phyloP scores from a whole-genome alignment of 2,329 filamentous ascomycete species.

The Elsinoe fawcettii region DNA sequence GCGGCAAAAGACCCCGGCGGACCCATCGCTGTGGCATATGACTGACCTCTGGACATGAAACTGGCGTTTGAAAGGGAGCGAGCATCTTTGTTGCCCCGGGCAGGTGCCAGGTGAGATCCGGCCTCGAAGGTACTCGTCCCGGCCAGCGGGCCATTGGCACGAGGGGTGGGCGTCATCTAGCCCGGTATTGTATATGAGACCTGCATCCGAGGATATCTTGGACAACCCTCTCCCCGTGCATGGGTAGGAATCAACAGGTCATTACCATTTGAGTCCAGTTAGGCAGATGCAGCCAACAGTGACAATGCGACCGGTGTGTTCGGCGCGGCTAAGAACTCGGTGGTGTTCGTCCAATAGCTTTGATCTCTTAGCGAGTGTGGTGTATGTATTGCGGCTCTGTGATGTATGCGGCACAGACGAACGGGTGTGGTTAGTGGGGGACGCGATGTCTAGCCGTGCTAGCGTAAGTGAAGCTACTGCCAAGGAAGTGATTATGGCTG shows the following conservation, averaged over 20 bases:
- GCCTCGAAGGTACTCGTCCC: slow-evolving; percentile 22
- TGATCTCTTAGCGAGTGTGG: neutral
- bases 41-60: slow-evolving; percentile 55
- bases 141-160: slow-evolving; percentile 25
- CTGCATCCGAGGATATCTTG: slow-evolving; percentile 3
- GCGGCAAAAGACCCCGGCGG: slow-evolving; percentile 81
- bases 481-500: slow-evolving; percentile 6
- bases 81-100: slow-evolving; percentile 41
- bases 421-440: neutral
- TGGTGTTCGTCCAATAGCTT: neutral
- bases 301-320: neutral
- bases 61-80: slow-evolving; percentile 50
- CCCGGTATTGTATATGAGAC: slow-evolving; percentile 25
- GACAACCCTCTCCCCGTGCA: neutral
- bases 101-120: slow-evolving; percentile 38
- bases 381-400: neutral
- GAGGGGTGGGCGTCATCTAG: slow-evolving; percentile 35
- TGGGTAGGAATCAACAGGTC: neutral
- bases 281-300: neutral
- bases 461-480: slow-evolving; percentile 9
- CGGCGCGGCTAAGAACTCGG: neutral
- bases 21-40: slow-evolving; percentile 57
- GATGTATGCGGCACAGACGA: neutral
- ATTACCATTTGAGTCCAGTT: slow-evolving; percentile 1
- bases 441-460: neutral